Percentiles rank a stretch among this genome's conserved stretches.
These are phyloP conservation scores for Prunella vulgaris DNA, from an alignment of 257 asterid species.

Conservation along the genomic window DNA sequence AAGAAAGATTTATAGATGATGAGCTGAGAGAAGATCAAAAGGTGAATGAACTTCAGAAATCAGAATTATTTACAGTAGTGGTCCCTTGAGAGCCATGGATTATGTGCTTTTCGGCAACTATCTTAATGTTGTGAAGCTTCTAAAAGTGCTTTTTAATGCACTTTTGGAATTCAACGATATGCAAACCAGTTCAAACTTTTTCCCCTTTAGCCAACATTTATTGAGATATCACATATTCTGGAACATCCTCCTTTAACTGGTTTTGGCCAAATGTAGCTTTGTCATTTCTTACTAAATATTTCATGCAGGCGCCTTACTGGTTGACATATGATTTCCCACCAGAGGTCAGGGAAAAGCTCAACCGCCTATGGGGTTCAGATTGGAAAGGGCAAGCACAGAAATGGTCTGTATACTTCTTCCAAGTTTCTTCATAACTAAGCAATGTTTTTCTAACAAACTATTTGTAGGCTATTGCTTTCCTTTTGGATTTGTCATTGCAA, in stretches of 20 bases:
- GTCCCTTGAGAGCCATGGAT: too few relatives aligned
- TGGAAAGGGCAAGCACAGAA: conserved; percentile 99
- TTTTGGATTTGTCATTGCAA: neutral
- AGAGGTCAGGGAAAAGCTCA: conserved; percentile 70
- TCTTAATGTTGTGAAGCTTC: too few relatives aligned
- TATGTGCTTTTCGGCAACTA: too few relatives aligned
- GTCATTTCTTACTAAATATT: conserved; percentile 19
- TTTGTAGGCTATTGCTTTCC: neutral
- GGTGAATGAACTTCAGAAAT: too few relatives aligned
- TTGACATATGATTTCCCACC: conserved; percentile 94
- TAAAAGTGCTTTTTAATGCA: too few relatives aligned
- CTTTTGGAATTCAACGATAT: neutral
- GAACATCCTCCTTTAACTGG: neutral
- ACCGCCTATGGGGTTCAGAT: conserved; percentile 85
- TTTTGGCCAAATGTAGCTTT: conserved; percentile 1
- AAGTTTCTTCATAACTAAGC: conserved; percentile 2
- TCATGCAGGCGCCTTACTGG: conserved; percentile 81
- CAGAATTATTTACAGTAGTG: too few relatives aligned
- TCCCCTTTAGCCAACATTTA: neutral
- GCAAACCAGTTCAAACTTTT: neutral
- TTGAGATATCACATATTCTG: neutral
- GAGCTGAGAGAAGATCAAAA: too few relatives aligned
- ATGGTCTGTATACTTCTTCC: conserved; percentile 48
- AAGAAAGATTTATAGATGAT: too few relatives aligned
- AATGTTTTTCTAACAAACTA: neutral